Evolutionary conservation across 2,329 filamentous ascomycete species (phyloP).

Genomic region (Phoma sp.): DNA sequence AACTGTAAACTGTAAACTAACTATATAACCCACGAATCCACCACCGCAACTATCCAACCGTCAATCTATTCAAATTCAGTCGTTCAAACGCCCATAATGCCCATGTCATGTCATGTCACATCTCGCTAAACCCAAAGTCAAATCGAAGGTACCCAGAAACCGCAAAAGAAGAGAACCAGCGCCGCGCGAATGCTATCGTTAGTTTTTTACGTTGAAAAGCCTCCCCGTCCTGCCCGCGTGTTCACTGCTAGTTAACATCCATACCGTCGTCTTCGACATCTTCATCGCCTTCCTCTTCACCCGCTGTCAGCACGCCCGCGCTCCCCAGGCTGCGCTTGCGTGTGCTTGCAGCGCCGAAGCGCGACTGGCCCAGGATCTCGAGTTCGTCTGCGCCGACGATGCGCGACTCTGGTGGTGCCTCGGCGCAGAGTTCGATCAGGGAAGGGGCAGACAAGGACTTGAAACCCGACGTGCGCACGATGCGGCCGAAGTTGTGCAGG

Average conservation of each 20-base stretch:
- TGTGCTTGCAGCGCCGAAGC: slow-evolving; percentile 47
- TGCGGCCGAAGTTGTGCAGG: slow-evolving; percentile 90
- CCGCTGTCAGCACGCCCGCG: slow-evolving; percentile 48
- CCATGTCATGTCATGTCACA: no score
- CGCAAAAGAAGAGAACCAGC: no score
- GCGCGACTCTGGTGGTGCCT: slow-evolving; percentile 91
- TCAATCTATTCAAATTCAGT: no score
- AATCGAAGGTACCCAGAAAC: no score
- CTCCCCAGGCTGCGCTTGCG: slow-evolving; percentile 54
- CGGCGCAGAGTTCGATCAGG: slow-evolving; percentile 89
- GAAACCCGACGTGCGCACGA: slow-evolving; percentile 90
- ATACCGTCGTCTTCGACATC: slow-evolving; percentile 54
- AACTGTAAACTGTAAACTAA: no score
- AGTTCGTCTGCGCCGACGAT: slow-evolving; percentile 89
- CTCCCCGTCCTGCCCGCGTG: no score
- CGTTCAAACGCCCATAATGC: no score
- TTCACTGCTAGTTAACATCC: slow-evolving; percentile 47
- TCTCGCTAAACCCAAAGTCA: no score
- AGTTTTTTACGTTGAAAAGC: no score
- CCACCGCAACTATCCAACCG: no score
- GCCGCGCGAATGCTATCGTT: no score
- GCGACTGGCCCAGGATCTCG: slow-evolving; percentile 63
- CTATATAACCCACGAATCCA: no score
- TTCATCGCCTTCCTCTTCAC: slow-evolving; percentile 53
- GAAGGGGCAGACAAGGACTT: slow-evolving; percentile 78